Evolutionary conservation across 139 green algal species (phyloP).

Genomic region (Chlamydomonas sp.): DNA sequence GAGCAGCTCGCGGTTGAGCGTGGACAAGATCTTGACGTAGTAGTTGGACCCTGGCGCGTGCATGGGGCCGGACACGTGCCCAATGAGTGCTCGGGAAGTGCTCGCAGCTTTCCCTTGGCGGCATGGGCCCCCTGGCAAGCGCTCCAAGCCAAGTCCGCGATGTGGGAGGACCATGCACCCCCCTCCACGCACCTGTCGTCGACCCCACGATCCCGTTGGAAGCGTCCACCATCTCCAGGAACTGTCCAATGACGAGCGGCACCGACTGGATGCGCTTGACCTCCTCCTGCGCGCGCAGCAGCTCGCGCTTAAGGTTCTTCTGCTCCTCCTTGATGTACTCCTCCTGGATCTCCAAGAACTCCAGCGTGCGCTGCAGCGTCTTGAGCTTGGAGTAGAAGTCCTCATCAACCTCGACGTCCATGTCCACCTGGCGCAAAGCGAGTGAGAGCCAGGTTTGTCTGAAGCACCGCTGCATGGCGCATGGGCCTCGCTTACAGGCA

Average conservation of each 20-base stretch:
- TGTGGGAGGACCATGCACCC: too few relatives aligned
- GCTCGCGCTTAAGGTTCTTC: constrained; percentile 94
- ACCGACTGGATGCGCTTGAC: constrained; percentile 98
- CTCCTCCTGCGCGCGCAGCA: constrained; percentile 95
- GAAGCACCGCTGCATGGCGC: too few relatives aligned
- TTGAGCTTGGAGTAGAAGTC: constrained; percentile 88
- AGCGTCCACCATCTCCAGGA: constrained; percentile 97
- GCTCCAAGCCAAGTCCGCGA: too few relatives aligned
- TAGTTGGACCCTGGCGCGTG: constrained; percentile 74
- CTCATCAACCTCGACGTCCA: constrained; percentile 31
- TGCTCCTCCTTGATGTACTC: constrained; percentile 99
- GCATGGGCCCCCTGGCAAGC: too few relatives aligned
- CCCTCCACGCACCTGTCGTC: too few relatives aligned
- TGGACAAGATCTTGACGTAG: constrained; percentile 91
- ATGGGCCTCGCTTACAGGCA: too few relatives aligned
- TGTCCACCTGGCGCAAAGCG: too few relatives aligned
- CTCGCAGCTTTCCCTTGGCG: too few relatives aligned
- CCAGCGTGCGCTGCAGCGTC: constrained; percentile 84
- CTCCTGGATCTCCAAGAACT: constrained; percentile 99
- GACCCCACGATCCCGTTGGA: constrained; percentile 94
- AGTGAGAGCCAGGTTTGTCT: too few relatives aligned
- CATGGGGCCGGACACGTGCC: too few relatives aligned
- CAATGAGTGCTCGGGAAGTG: too few relatives aligned
- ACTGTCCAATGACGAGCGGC: constrained; percentile 97
- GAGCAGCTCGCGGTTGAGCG: constrained; percentile 94